Percentiles rank a stretch among this genome's conserved stretches.
phyloP scores from a whole-genome alignment of 345 rosid genomes.

The Eucalyptus paniculata region DNA sequence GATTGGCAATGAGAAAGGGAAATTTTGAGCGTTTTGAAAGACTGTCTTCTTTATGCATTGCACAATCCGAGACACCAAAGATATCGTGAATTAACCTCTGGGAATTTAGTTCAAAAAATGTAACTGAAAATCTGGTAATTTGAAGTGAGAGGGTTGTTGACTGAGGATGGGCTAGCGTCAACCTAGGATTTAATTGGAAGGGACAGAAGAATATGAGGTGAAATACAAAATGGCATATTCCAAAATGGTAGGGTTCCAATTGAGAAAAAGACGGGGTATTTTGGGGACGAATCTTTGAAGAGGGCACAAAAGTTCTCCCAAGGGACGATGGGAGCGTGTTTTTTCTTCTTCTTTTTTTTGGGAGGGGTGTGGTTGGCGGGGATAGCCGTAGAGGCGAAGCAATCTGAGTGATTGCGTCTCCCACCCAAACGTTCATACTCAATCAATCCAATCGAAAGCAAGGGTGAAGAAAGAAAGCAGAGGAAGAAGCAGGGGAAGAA shows the following conservation, averaged over 20 bases:
- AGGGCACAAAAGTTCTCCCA: not conserved
- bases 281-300: not conserved
- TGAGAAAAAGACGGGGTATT: not conserved
- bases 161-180: not conserved
- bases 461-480: not conserved
- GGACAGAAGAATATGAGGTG: not conserved
- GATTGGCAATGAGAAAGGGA: not conserved
- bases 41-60: not conserved
- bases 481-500: not conserved
- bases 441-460: not conserved
- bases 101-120: not conserved
- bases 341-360: too few relatives aligned
- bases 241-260: not conserved
- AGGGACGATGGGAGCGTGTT: not conserved
- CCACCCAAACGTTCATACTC: not conserved
- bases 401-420: not conserved
- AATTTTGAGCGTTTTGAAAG: not conserved
- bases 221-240: not conserved
- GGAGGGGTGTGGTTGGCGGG: too few relatives aligned
- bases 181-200: not conserved
- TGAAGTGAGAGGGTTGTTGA: not conserved
- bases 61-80: not conserved
- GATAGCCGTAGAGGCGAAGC: not conserved
- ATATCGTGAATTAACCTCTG: not conserved
- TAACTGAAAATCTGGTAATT: not conserved